Base-by-base conservation (phyloP, 176 grass and related monocot genomes). In the Hsuehochloa calcarea region DNA sequence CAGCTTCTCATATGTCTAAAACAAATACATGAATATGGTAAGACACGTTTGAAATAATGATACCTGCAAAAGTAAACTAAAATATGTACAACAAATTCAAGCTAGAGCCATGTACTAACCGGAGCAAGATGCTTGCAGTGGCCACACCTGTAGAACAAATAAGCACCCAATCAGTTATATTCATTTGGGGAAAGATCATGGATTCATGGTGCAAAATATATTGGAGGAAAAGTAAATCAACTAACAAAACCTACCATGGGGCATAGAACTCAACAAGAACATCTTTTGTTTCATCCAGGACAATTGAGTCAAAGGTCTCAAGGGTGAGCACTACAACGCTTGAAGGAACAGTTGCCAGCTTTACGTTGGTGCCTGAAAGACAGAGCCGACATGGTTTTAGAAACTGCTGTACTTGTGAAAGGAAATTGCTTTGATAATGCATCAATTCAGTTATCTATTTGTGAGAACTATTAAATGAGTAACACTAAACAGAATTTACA, bases 221-320 rank as follows among this genome's bases (percentile, higher is more conserved):
- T 29, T 7, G 63, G 20, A 43, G 38, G 46, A 58, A 62, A 56
- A 63, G 37, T 15, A 27, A 23, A 40, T 51, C 55, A 34, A 44
- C 23, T 19, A 65, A 39, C 17, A 72, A 39, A 86, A 90, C 85
- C 77, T 89, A 97, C 94, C 94, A 97, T 74, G 94, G 94, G 4
- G 94, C 94, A 90, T 97, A 97, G 73, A 97, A 97, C 85, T 97
- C 94, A 80, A 97, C 94, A 90, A 97, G 88, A 54, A 94, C 92
- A 78, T 97, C 87, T 86, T 97, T 97, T 44, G 85, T 82, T 82
- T 89, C 90, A 83, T 97, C 94, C 29, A 94, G 92, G 45, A 92
- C 94, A 90, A 94, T 19, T 15, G 91, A 81, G 38, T 94, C 79
- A 65, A 97, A 97, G 68, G 51, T 92, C 35, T 94, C 94, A 29